Conservation (phyloP, 2,329 filamentous ascomycete species). For the Pezicula carpinea region DNA sequence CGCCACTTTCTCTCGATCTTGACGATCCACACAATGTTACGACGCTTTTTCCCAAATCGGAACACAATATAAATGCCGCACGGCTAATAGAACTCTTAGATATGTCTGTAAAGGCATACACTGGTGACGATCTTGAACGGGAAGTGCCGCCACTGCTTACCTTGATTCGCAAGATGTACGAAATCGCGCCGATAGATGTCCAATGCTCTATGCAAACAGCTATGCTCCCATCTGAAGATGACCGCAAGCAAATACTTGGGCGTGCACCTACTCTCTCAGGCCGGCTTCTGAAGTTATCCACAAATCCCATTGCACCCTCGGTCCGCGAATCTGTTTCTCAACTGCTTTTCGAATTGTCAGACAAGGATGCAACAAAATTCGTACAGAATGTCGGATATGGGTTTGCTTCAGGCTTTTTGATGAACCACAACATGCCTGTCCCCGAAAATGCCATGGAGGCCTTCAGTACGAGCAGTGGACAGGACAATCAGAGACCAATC, state of each 20-base stretch:
- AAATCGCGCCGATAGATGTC: conserved; percentile 58
- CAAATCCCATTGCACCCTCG: conserved; percentile 65
- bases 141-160: conserved; percentile 69
- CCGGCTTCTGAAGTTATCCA: conserved; percentile 71
- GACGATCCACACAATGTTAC: conserved; percentile 40
- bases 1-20: conserved; percentile 74
- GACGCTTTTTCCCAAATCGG: conserved; percentile 60
- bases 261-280: conserved; percentile 69
- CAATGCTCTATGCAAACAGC: conserved; percentile 57
- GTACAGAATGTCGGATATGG: conserved; percentile 93
- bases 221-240: conserved; percentile 72
- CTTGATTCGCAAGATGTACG: conserved; percentile 66
- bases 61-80: conserved; percentile 55
- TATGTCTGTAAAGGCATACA: conserved; percentile 57
- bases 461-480: conserved; percentile 31
- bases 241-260: conserved; percentile 74
- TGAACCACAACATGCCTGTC: conserved; percentile 76
- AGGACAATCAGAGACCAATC: conserved; percentile 19
- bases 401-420: conserved; percentile 84
- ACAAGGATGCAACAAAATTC: conserved; percentile 72
- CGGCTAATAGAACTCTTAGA: conserved; percentile 69
- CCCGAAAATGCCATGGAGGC: conserved; percentile 61
- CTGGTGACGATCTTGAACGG: conserved; percentile 66
- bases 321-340: conserved; percentile 71
- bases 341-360: conserved; percentile 83